Evolutionary conservation across 306 rosid species (phyloP).

Genomic region (Begonia peltatifolia): DNA sequence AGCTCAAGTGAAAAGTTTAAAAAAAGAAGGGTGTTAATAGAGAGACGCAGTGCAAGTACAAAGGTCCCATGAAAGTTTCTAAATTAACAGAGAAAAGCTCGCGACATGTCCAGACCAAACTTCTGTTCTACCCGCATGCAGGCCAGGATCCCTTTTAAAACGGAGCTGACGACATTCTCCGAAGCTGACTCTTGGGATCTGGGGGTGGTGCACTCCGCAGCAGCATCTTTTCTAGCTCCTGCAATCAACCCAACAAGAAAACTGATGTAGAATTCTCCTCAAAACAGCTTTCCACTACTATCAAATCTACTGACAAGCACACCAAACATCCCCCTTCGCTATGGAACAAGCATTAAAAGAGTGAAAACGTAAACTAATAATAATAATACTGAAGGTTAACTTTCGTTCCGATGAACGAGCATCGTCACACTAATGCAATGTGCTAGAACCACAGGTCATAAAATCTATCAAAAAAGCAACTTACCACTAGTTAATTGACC

Average conservation of each 20-base stretch:
- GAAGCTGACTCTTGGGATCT: constrained; percentile 87
- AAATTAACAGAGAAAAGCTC: constrained; percentile 8
- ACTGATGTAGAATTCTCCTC: too few species aligned
- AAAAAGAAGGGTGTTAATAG: not conserved
- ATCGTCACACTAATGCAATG: too few species aligned
- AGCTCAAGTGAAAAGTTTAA: not conserved
- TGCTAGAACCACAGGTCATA: too few species aligned
- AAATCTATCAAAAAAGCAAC: too few species aligned
- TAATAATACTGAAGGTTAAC: too few species aligned
- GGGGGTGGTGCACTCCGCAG: constrained; percentile 55
- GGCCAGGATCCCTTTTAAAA: constrained; percentile 35
- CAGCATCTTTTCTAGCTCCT: constrained; percentile 76
- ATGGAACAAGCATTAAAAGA: too few species aligned
- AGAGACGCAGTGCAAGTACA: constrained; percentile 15
- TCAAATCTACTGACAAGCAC: too few species aligned
- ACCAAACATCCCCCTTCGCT: too few species aligned
- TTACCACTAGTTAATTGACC: too few species aligned
- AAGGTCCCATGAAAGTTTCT: constrained; percentile 12
- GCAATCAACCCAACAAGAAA: constrained; percentile 5
- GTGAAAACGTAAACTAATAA: too few species aligned
- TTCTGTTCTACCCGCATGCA: constrained; percentile 18
- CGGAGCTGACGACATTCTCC: constrained; percentile 68
- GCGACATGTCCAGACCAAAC: constrained; percentile 10
- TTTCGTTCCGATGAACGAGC: too few species aligned
- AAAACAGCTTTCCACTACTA: too few species aligned